These are phyloP conservation scores for Pleurotus ostreatus DNA, from an alignment of 768 basidiomycete species.

Conservation along the genomic window DNA sequence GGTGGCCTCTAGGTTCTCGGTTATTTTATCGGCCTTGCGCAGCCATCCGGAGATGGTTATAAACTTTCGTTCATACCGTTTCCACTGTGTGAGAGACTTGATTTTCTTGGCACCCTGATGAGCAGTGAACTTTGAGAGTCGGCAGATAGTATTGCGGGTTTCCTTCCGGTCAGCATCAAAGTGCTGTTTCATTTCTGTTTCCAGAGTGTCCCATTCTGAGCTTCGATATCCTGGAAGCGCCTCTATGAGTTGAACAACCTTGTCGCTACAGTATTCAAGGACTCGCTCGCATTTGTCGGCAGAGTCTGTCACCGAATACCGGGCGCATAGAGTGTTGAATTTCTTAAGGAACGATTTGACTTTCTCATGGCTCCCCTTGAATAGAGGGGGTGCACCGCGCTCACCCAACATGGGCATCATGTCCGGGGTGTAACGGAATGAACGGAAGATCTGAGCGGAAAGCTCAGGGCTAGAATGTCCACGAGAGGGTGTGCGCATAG, in stretches of 20 bases:
- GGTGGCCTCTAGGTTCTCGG: slow-evolving; percentile 3
- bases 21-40: slow-evolving; percentile 7
- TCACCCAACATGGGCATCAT: slow-evolving; percentile 3
- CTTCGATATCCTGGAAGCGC: neutral
- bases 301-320: neutral
- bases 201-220: neutral
- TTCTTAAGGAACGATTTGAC: neutral
- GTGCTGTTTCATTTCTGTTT: neutral
- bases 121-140: neutral
- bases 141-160: neutral
- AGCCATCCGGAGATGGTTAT: slow-evolving; percentile 11
- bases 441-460: neutral
- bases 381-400: neutral
- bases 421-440: neutral
- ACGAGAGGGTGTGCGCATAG: no score
- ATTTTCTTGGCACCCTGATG: neutral
- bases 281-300: neutral
- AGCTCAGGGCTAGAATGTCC: no score
- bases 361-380: slow-evolving; percentile 1
- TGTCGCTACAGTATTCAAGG: neutral
- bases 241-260: neutral
- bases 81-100: slow-evolving; percentile 4
- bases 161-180: slow-evolving; percentile 2
- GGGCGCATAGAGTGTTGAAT: neutral
- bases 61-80: slow-evolving; percentile 9